Conservation (phyloP, 371 early-diverging fungal species). For the Syncephalastrum contaminatum region DNA sequence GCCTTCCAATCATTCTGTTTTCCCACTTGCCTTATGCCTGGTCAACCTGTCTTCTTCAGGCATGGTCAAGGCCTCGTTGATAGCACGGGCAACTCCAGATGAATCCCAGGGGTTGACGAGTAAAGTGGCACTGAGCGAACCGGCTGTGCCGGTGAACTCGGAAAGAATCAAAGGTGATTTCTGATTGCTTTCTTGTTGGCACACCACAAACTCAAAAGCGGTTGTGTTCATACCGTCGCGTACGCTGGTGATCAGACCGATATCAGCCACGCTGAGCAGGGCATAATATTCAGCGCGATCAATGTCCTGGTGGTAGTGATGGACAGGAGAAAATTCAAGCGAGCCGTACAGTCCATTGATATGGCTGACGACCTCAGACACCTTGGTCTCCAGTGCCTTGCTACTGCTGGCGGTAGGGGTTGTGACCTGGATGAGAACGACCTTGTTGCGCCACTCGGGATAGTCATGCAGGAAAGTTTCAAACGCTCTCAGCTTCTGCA, state of each 20-base stretch:
- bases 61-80: constrained; percentile 86
- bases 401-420: constrained; percentile 53
- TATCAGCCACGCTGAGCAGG: constrained; percentile 89
- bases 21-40: constrained; percentile 16
- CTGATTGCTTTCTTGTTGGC: constrained; percentile 83
- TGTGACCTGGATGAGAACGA: constrained; percentile 85
- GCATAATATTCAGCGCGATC: constrained; percentile 95
- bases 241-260: constrained; percentile 92
- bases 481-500: constrained; percentile 93
- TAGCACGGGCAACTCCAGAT: constrained; percentile 86
- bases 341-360: constrained; percentile 94
- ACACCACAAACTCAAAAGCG: constrained; percentile 95
- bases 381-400: constrained; percentile 74
- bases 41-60: constrained; percentile 68
- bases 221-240: constrained; percentile 99
- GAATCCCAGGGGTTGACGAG: constrained; percentile 98
- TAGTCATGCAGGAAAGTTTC: constrained; percentile 85
- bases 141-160: constrained; percentile 98
- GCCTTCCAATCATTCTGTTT: constrained; percentile 1
- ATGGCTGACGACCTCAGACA: constrained; percentile 83
- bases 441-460: constrained; percentile 87
- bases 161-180: constrained; percentile 88
- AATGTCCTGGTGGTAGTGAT: constrained; percentile 93
- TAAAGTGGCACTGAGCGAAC: constrained; percentile 87
- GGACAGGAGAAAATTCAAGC: constrained; percentile 90